Evolutionary conservation across 1,139 yeast species (phyloP), one percentile per base, ranked within the genome.

Genomic region (Debaryomyces subglobosus): DNA sequence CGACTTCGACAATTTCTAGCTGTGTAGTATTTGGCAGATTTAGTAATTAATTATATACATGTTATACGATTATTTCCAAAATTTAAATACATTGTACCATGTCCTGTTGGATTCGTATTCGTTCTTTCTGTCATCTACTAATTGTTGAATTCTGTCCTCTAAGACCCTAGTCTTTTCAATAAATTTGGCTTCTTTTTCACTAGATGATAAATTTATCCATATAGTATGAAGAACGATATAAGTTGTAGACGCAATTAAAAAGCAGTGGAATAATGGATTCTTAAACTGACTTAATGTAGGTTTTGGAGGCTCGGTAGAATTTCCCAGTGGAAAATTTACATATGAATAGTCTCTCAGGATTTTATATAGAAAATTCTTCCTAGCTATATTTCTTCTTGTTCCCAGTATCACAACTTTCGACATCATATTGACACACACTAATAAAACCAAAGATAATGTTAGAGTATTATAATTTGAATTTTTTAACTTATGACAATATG

Each of bases 181-280:
- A n/a, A 72, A 56, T 33, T 54, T 58, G 21, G 49, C 49, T 55
- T 69, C 66, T 36, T 60, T 62, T 38, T 71, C 72, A 3, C 61
- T 62, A 47, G 65, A 63, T 54, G 72, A 77, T 32, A 72, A 56
- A 10, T 60, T 53, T 23, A 61, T 58, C 70, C 77, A 72, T 10
- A 67, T 46, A 0, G 71, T 58, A 53, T 76, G 75, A 39, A 75
- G 60, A 5, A 63, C 54, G 55, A 75, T 64, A 55, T 72, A 76
- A 0, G 77, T 64, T 1, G 75, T 61, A 3, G 77, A 68, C 3
- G 80, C 78, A 21, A 75, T 56, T 27, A 75, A 64, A 46, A 76
- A 72, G 3, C 75, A 65, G 53, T 76, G 75, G 39, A 70, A 62
- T 18, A 74, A 57, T 5, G 81, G 78, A 49, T 59, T 63, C 46